Evolutionary conservation across 73 alveolate species (phyloP).

Genomic region (Symbiodinium pilosum): DNA sequence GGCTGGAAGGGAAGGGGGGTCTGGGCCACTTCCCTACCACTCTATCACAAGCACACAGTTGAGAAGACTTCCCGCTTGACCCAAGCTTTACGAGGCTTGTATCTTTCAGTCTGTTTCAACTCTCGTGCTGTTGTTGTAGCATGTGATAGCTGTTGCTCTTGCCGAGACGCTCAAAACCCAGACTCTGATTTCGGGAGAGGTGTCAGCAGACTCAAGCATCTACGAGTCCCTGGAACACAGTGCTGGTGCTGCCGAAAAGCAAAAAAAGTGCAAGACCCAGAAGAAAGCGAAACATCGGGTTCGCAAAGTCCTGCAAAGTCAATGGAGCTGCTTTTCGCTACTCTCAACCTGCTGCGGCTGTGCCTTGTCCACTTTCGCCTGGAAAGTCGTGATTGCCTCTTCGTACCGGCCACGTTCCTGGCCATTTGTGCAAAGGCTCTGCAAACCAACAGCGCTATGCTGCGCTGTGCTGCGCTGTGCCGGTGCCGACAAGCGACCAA

Average conservation of each 20-base stretch:
- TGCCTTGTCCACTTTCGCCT: constrained; percentile 33
- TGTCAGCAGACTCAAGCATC: too few relatives aligned
- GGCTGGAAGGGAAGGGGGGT: too few relatives aligned
- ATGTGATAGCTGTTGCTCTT: too few relatives aligned
- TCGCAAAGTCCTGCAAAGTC: constrained; percentile 1
- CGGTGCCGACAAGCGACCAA: background rate
- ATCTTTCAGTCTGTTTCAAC: too few relatives aligned
- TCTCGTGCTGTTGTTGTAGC: too few relatives aligned
- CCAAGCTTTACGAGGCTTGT: too few relatives aligned
- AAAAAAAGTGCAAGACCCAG: constrained; percentile 59
- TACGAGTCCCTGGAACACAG: background rate
- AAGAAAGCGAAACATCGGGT: constrained; percentile 34
- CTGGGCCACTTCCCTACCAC: too few relatives aligned
- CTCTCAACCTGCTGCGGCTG: background rate
- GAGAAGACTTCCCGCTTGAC: too few relatives aligned
- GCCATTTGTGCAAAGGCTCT: background rate
- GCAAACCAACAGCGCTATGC: background rate
- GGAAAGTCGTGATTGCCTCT: constrained; percentile 43
- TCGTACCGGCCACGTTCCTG: constrained; percentile 75
- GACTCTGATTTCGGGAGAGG: background rate
- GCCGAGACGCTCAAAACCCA: background rate
- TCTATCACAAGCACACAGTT: too few relatives aligned
- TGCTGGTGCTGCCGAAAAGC: background rate
- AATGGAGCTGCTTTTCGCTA: too few relatives aligned
- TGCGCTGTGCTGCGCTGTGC: too few relatives aligned